Percentiles rank a stretch among this genome's conserved stretches.
phyloP scores from a whole-genome alignment of 1,284 basidiomycete species.

The Chalciporus sp. region DNA sequence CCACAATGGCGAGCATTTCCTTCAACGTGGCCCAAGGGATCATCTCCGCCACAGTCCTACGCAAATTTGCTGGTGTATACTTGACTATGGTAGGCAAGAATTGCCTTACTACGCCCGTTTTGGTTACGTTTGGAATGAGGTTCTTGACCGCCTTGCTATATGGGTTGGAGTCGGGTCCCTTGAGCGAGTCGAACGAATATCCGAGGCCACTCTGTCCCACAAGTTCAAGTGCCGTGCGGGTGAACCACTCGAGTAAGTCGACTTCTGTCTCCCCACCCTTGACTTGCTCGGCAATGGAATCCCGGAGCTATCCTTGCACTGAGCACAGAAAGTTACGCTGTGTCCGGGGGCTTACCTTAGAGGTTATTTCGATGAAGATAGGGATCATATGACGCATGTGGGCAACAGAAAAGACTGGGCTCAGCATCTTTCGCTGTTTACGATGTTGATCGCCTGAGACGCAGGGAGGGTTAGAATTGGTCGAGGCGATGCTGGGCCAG shows the following conservation, averaged over 20 bases:
- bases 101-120: not conserved
- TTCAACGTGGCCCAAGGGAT: conserved; percentile 41
- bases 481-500: no score
- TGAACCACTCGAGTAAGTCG: conserved; percentile 53
- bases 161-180: not conserved
- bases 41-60: conserved; percentile 44
- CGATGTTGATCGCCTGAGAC: conserved; percentile 44
- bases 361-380: conserved; percentile 41
- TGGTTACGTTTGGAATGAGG: not conserved
- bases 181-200: conserved; percentile 3
- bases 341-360: not conserved
- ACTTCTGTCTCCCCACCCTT: conserved; percentile 25
- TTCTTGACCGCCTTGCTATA: not conserved
- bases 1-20: conserved; percentile 44
- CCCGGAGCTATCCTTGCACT: not conserved
- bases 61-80: conserved; percentile 40
- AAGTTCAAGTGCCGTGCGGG: conserved; percentile 47
- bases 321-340: not conserved
- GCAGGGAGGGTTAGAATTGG: not conserved
- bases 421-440: conserved; percentile 42
- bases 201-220: conserved; percentile 48
- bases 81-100: conserved; percentile 43
- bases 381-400: conserved; percentile 46
- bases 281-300: conserved; percentile 8
- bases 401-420: conserved; percentile 20